Evolutionary conservation across 192 early-diverging fungal species (phyloP), one percentile per base, ranked within the genome.

Genomic region (Linnemannia elongata): DNA sequence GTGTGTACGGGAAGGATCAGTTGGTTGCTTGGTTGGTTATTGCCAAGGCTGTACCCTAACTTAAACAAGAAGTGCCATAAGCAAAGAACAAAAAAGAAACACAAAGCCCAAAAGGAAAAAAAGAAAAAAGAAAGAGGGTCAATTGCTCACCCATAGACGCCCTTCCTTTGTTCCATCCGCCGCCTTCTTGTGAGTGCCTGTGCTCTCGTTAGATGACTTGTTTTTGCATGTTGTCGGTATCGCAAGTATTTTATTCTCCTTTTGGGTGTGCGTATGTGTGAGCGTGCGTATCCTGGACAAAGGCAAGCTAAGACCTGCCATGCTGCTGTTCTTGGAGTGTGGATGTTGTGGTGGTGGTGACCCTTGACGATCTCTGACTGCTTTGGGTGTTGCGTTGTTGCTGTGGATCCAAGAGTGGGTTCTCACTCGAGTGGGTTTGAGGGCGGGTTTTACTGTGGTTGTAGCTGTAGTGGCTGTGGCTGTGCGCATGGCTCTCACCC

Each of bases 261-360:
- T 60, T 27, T 10, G n/a, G n/a, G 55, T 60, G n/a, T 66, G 60
- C 60, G n/a, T 33, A 3, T 66, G 1, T 66, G 27, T 13, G 13
- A 66, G n/a, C 60, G 10, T 52, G 17, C 17, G 49, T 52, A 18
- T 52, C 49, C 49, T 52, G 18, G 49, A 22, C 12, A 6, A 52
- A 18, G 17, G 18, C 20, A 52, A 52, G 1, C 13, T 4, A 66
- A 13, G 60, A 12, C 60, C 60, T 30, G 10, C 60, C 60, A 66
- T 33, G 60, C 12, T 33, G 60, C 12, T 66, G 60, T 33, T 66
- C 30, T 8, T 66, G 60, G 8, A 66, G 60, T 4, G 60, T 66
- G 60, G 60, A 66, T 66, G 60, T 63, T 3, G 60, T 33, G 30
- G 60, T 66, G 60, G 60, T 66, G 60, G 30, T 66, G 60, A 66